Base-by-base conservation (phyloP, 2,329 filamentous ascomycete genomes). In the Aspergillus udagawae region DNA sequence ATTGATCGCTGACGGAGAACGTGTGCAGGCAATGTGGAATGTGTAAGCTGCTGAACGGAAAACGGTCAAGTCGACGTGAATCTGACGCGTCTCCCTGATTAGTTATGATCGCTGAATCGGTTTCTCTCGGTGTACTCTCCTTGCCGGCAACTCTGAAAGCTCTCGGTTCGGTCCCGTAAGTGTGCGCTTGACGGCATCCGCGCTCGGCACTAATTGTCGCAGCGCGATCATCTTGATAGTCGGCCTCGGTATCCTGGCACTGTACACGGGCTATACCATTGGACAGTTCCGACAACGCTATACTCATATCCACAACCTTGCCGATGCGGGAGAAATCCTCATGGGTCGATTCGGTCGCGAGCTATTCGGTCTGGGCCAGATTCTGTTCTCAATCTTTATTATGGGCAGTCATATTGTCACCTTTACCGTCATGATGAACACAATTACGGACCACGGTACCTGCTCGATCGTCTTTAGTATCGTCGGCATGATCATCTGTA, bases 381-480 rank as follows among this genome's bases (percentile, higher is more conserved):
- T 82, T 2, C 72, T 89, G 25, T 84, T 89, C 70, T 78, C 89
- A 29, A 77, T 87, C 60, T 88, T 90, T 74, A 83, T 88, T 60
- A 85, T 87, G 72, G 86, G 82, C 32, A 87, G 86, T n/a, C 88
- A 91, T 72, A 81, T 88, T 55, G 74, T 90, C 61, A 88, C 86
- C 0, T 89, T 89, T 62, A 82, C 82, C 32, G 86, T 89, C 64
- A 87, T 87, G 70, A 82, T 89, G 72, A 85, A 85, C 63, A 85
- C 81, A 52, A 76, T 90, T 42, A 86, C 85, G 12, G 73, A 83
- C 1, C 80, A 87, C 59, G 82, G 79, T 0, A 79, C 81, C 0
- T 90, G 86, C 71, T 86, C 84, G 4, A 83, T 89, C 55, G 76
- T 84, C 1, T 89, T 84, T 73, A 82, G 79, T 7, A 74, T 84